Evolutionary conservation across 2,329 filamentous ascomycete genomes (phyloP).

Genomic region (Macrophomina pseudophaseolina): DNA sequence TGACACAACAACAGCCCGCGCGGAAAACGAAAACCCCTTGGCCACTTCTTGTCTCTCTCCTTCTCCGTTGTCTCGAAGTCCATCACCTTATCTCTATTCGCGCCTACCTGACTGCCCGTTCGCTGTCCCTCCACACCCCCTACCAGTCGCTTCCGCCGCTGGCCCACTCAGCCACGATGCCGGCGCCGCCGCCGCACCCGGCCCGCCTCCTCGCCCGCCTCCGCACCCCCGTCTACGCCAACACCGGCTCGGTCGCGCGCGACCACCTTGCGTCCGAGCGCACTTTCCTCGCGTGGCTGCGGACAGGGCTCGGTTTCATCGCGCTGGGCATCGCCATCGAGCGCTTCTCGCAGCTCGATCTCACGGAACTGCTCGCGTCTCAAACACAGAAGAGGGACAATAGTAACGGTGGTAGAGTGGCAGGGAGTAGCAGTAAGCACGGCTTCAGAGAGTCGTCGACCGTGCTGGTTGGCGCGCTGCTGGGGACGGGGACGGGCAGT

Average conservation of each 20-base stretch:
- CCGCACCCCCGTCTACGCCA: constrained; percentile 38
- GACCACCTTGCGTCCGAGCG: constrained; percentile 62
- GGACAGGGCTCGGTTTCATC: constrained; percentile 58
- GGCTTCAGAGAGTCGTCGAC: neutral
- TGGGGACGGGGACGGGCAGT: constrained; percentile 52
- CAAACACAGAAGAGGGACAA: constrained; percentile 32
- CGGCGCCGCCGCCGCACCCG: neutral
- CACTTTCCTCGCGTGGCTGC: constrained; percentile 59
- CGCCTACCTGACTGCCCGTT: too few species aligned
- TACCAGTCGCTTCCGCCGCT: too few species aligned
- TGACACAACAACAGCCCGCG: too few species aligned
- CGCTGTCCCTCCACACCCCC: too few species aligned
- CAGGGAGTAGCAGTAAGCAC: neutral
- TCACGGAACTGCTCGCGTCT: constrained; percentile 35
- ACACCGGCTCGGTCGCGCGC: constrained; percentile 56
- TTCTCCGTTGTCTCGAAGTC: too few species aligned
- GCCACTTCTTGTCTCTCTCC: too few species aligned
- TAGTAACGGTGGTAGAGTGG: constrained; percentile 28
- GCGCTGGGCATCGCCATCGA: constrained; percentile 55
- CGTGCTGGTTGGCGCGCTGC: constrained; percentile 45
- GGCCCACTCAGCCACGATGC: too few species aligned
- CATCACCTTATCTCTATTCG: too few species aligned
- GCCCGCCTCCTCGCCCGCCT: constrained; percentile 29
- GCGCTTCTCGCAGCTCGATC: constrained; percentile 53
- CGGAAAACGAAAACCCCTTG: too few species aligned